Evolutionary conservation across 2,329 filamentous ascomycete species (phyloP), one percentile per base, ranked within the genome.

Genomic region (Aspergillus arachidicola): DNA sequence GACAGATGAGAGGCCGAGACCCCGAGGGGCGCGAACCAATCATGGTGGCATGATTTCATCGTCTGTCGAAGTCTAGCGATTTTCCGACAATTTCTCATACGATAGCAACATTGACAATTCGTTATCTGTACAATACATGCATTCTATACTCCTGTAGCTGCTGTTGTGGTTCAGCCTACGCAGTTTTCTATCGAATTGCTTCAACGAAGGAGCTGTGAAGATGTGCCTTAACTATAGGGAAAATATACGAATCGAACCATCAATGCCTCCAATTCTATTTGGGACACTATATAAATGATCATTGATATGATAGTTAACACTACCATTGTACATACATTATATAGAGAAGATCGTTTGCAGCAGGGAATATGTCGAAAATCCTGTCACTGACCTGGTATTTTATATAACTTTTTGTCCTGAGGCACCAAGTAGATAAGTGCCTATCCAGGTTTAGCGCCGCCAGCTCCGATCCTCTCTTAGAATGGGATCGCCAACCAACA

Each of bases 41-140:
- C 62, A 69, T 63, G 54, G 48, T 53, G 28, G 36, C 51, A 60
- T 56, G 58, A 71, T 71, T 71, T 67, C 46, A 59, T 34, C n/a
- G 21, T 43, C 46, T 48, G 28, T 28, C 28, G 26, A 50, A 14
- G 14, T 50, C 10, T 5, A 48, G 21, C 11, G 19, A 12, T 12
- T 7, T 48, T 48, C 21, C 6, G 9, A 48, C 14, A 48, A 14
- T 26, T 48, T 16, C 23, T 6, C 12, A 48, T 48, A 16, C 19
- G 5, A 23, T 48, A 16, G 3, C 3, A n/a, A n/a, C 12, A 23
- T 26, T 16, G 6, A 16, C 7, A 4, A 4, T 26, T 9, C 11
- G 23, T 26, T 6, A 7, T 9, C 28, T 26, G 10, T 16, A 21
- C 0, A 28, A 48, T 23, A 5, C 14, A 30, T 30, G 11, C 48